phyloP scores from a whole-genome alignment of 2,329 filamentous ascomycete genomes.

The Colletotrichum filicis region DNA sequence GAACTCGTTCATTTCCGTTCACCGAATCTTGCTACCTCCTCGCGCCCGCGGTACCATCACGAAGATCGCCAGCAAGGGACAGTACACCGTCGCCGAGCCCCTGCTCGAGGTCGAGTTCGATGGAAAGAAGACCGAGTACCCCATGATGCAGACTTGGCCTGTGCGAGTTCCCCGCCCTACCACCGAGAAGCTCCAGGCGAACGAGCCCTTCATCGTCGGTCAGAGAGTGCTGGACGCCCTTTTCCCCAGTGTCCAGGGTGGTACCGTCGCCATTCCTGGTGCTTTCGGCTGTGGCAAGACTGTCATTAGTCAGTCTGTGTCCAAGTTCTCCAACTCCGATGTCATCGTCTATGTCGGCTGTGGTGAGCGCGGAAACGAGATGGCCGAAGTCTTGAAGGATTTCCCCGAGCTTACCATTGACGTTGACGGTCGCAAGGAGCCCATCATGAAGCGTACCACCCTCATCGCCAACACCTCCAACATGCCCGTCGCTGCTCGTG shows the following conservation, averaged over 20 bases:
- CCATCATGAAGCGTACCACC: conserved; percentile 99
- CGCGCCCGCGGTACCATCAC: conserved; percentile 93
- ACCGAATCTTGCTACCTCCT: conserved; percentile 93
- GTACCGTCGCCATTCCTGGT: conserved; percentile 96
- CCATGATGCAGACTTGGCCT: conserved; percentile 99
- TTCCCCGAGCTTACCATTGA: conserved; percentile 98
- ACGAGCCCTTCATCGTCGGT: conserved; percentile 93
- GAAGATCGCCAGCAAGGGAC: conserved; percentile 87
- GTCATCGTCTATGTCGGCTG: conserved; percentile 96
- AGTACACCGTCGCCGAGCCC: conserved; percentile 94
- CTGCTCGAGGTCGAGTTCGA: conserved; percentile 97
- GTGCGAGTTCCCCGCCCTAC: conserved; percentile 94
- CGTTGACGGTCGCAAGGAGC: conserved; percentile 92
- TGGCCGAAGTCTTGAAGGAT: conserved; percentile 99
- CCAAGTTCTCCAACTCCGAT: conserved; percentile 99
- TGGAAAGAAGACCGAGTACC: conserved; percentile 91
- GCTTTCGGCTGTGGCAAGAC: conserved; percentile 99
- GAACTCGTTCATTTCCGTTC: conserved; percentile 93
- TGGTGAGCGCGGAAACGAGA: conserved; percentile 97
- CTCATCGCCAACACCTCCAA: conserved; percentile 99
- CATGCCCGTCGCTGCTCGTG: conserved; percentile 98
- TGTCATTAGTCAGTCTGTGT: conserved; percentile 97
- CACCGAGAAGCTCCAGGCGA: conserved; percentile 89
- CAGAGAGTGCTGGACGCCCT: conserved; percentile 96
- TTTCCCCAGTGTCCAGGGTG: conserved; percentile 96